Percentiles rank a stretch among this genome's conserved stretches.
phyloP scores from a whole-genome alignment of 2,329 filamentous ascomycete species.

The Exserohilum rostratum region DNA sequence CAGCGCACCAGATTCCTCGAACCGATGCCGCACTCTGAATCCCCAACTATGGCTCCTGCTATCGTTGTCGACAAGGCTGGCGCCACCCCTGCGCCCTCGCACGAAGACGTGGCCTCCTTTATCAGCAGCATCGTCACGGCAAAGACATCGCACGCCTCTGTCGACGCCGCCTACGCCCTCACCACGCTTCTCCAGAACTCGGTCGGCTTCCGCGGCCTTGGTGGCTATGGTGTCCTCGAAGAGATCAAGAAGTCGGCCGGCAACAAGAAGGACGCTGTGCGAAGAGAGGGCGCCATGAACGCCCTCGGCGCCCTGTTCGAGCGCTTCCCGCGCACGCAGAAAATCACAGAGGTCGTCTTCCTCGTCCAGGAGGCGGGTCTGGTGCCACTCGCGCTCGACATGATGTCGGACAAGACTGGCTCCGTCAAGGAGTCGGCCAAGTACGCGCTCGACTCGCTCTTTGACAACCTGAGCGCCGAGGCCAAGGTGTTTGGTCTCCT shows the following conservation, averaged over 20 bases:
- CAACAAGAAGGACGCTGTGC: slow-evolving; percentile 91
- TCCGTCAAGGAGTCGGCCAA: slow-evolving; percentile 90
- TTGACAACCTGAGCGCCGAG: slow-evolving; percentile 78
- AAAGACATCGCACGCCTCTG: slow-evolving; percentile 61
- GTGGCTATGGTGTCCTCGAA: slow-evolving; percentile 66
- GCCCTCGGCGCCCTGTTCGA: slow-evolving; percentile 93
- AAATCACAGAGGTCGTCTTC: slow-evolving; percentile 79
- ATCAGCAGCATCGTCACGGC: slow-evolving; percentile 54
- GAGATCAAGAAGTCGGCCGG: slow-evolving; percentile 76
- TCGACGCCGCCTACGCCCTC: slow-evolving; percentile 69
- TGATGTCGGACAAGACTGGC: slow-evolving; percentile 84
- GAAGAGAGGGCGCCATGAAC: slow-evolving; percentile 91
- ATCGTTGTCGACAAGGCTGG: slow-evolving; percentile 55
- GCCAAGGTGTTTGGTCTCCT: slow-evolving; percentile 82
- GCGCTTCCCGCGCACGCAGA: slow-evolving; percentile 78
- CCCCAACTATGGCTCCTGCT: slow-evolving; percentile 55
- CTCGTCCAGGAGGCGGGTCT: slow-evolving; percentile 80
- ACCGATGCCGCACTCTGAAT: slow-evolving; percentile 58
- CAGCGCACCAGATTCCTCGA: slow-evolving; percentile 18
- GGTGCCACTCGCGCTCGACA: slow-evolving; percentile 76
- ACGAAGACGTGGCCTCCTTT: slow-evolving; percentile 54
- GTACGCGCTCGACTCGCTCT: slow-evolving; percentile 90
- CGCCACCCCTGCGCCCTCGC: slow-evolving; percentile 50
- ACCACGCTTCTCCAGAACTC: slow-evolving; percentile 69
- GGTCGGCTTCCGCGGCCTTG: slow-evolving; percentile 67